phyloP scores from a whole-genome alignment of 495 filamentous ascomycete genomes.

The Massariosphaeria phaeospora region DNA sequence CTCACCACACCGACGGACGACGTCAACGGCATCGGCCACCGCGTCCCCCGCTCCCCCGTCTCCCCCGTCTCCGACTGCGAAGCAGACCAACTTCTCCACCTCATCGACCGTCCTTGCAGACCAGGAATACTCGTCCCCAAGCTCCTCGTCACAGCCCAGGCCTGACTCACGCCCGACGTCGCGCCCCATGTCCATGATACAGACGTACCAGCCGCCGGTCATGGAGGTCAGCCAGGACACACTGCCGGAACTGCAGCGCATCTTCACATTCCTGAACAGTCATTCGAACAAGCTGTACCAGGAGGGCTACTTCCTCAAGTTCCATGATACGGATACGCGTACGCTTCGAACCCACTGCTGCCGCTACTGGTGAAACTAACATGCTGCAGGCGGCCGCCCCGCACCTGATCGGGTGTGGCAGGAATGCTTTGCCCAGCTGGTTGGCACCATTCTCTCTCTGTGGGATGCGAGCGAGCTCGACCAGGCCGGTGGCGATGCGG shows the following conservation, averaged over 20 bases:
- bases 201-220: conserved; percentile 80
- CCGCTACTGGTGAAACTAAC: conserved; percentile 31
- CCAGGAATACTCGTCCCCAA: conserved; percentile 14
- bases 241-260: conserved; percentile 84
- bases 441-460: conserved; percentile 87
- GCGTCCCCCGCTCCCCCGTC: conserved; percentile 22
- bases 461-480: conserved; percentile 96
- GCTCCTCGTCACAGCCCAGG: conserved; percentile 16
- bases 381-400: conserved; percentile 68
- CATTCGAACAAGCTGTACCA: conserved; percentile 96
- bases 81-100: conserved; percentile 7
- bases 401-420: conserved; percentile 84
- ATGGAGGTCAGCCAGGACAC: conserved; percentile 83
- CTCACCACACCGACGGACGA: conserved; percentile 37
- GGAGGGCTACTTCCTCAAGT: conserved; percentile 93
- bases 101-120: conserved; percentile 27
- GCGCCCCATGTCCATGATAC: conserved; percentile 59
- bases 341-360: conserved; percentile 40
- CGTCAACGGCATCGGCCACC: conserved; percentile 37
- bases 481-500: conserved; percentile 72
- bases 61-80: conserved; percentile 14
- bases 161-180: conserved; percentile 45
- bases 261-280: conserved; percentile 90
- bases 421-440: conserved; percentile 95
- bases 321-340: conserved; percentile 90